Base-by-base conservation (phyloP, 164 flowering plant species). In the Dillenia suffruticosa region DNA sequence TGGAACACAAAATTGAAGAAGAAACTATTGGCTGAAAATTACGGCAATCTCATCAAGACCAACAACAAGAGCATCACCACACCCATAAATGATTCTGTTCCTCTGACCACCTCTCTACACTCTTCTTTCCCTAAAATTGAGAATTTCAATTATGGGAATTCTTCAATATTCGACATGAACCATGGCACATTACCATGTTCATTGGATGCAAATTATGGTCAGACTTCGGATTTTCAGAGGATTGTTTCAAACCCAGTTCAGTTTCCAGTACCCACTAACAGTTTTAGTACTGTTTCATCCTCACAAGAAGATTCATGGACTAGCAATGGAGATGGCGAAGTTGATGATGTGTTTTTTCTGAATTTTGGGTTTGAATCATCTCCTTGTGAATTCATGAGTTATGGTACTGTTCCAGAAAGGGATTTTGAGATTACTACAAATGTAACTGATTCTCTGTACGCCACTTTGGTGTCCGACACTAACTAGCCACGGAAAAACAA, bases 1-100 rank as follows among this genome's bases (percentile, higher is more conserved):
- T 88, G 94, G 94, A 88, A 88, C 73, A 88, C 90, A 16, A 88
- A 79, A 73, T 52, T 88, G 65, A 88, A 88, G 84, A 88, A 82
- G 77, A 85, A 85, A 68, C 57, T 80, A 13, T 16, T 78, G 61
- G 70, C 72, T 13, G 65, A 46, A 62, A 65, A 61, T 10, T 1
- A 22, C 6, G 7, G 40, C 48, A 49, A 54, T 17, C 51, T 55
- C 19, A 47, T 40, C 14, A 55, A 22, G 51, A 54, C 22, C 63
- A 58, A 12, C 44, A 64, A 15, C 59, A 58, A 9, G 44, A 50
- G 24, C n/a, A 49, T 44, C 9, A 67, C 67, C 51, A 50, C 26
- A 19, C 16, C 70, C 5, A 16, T 72, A 49, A 46, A 68, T 51
- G 43, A 65, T 56, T 43, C 62, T 50, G 12, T 67, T 54, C 15